Base-by-base conservation (phyloP, 768 basidiomycete genomes). In the Kwoniella sp. region DNA sequence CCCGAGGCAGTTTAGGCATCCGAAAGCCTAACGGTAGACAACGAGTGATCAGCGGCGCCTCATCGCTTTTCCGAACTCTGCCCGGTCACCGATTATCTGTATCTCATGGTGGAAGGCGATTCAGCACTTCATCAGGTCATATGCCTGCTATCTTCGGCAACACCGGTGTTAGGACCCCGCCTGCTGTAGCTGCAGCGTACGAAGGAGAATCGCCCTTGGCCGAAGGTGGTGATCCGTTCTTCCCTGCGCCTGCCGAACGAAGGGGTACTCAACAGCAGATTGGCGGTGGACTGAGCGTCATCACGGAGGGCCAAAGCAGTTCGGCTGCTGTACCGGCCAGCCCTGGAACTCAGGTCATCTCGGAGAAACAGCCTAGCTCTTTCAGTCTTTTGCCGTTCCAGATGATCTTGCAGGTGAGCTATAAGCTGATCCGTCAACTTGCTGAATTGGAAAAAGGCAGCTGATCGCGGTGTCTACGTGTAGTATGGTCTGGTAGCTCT, bases 61-160 rank as follows among this genome's bases (percentile, higher is more conserved):
- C 62, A 13, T 64, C 58, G 8, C 64, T 67, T 5, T 55, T 60
- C n/a, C 29, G 60, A 57, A 33, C 63, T 12, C 46, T 70, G 1
- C 55, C 64, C n/a, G 66, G 62, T 36, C 72, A 73, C 47, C 64
- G 74, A 26, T 52, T 73, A 9, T 73, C 74, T 7, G 58, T 64
- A n/a, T 70, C 65, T 13, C 67, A 70, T 12, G 70, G 67, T 36
- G 69, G 63, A 37, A 50, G 78, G 30, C 69, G 77, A 10, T 72
- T 78, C 63, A 72, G 70, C 29, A 77, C 73, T 9, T 61, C 68
- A 1, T 79, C 78, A 0, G 73, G 73, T 17, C 63, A 82, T 25
- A 83, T 87, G 9, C 90, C 92, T 1, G 85, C 86, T 22, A 93
- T 95, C 64, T 94, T 94, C 76, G 80, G 88, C 1, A 90, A 94